phyloP scores from a whole-genome alignment of 345 rosid genomes.

The Eucalyptus sp. region DNA sequence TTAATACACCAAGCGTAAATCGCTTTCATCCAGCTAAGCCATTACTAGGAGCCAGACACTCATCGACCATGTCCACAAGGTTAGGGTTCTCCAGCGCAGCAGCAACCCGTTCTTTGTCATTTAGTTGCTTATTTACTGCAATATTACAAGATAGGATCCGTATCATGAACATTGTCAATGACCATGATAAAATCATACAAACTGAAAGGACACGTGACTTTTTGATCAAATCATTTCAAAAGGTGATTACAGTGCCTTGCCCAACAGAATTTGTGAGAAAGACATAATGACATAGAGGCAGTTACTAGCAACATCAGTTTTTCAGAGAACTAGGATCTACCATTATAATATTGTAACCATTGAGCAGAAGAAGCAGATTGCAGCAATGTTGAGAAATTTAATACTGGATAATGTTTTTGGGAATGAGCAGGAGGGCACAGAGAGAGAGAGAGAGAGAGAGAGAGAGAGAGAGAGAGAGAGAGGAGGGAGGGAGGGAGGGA shows the following conservation, averaged over 20 bases:
- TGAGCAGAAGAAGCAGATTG: not conserved
- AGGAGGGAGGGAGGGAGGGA: not conserved
- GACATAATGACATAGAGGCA: not conserved
- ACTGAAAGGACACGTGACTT: not conserved
- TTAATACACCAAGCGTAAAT: not conserved
- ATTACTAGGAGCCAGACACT: conserved; percentile 61
- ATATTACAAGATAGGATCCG: not conserved
- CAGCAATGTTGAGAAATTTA: not conserved
- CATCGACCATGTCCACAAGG: conserved; percentile 85
- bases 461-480: not conserved
- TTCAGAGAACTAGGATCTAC: not conserved
- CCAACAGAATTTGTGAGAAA: not conserved
- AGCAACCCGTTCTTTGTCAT: conserved; percentile 89
- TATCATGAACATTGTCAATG: not conserved
- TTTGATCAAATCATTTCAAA: not conserved
- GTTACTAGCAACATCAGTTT: not conserved
- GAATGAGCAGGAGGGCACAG: not conserved
- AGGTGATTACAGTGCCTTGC: not conserved
- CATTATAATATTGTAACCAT: not conserved
- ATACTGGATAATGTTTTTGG: not conserved
- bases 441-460: not conserved
- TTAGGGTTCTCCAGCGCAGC: conserved; percentile 93
- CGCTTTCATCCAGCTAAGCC: conserved; percentile 10
- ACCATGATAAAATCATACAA: not conserved
- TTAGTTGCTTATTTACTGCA: conserved; percentile 90